Evolutionary conservation across 495 filamentous ascomycete species (phyloP).

Genomic region (Podospora sp.): DNA sequence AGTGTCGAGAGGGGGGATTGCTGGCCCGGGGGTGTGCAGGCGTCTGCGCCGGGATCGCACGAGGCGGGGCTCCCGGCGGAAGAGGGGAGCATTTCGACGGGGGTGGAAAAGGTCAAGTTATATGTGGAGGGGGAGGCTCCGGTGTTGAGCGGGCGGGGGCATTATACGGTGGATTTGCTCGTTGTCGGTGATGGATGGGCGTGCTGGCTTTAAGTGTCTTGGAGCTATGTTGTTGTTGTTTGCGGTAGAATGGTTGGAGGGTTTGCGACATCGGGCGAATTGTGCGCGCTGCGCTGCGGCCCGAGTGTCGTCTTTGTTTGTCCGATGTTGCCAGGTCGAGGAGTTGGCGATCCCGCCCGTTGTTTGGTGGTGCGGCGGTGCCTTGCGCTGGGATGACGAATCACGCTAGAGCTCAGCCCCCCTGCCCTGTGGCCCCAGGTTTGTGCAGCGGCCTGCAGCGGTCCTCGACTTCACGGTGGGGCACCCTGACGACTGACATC

Average conservation of each 20-base stretch:
- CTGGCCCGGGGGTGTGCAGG: conserved; percentile 35
- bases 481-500: not conserved
- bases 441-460: not conserved
- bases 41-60: conserved; percentile 35
- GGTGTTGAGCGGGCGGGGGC: not conserved
- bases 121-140: not conserved
- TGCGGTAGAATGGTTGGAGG: not conserved
- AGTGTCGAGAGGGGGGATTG: conserved; percentile 34
- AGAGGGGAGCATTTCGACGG: not conserved
- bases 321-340: not conserved
- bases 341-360: not conserved
- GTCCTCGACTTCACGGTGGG: not conserved
- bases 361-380: no score
- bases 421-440: not conserved
- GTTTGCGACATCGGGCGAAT: not conserved
- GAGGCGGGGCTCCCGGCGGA: conserved; percentile 8
- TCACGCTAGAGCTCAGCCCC: not conserved
- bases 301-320: not conserved
- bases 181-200: not conserved
- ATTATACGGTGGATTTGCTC: not conserved
- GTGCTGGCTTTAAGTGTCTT: not conserved
- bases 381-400: not conserved
- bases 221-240: not conserved
- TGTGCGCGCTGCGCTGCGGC: not conserved
- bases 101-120: not conserved